Evolutionary conservation across 306 rosid genomes (phyloP), one percentile per base, ranked within the genome.

Genomic region (Dalbergia oliveri): DNA sequence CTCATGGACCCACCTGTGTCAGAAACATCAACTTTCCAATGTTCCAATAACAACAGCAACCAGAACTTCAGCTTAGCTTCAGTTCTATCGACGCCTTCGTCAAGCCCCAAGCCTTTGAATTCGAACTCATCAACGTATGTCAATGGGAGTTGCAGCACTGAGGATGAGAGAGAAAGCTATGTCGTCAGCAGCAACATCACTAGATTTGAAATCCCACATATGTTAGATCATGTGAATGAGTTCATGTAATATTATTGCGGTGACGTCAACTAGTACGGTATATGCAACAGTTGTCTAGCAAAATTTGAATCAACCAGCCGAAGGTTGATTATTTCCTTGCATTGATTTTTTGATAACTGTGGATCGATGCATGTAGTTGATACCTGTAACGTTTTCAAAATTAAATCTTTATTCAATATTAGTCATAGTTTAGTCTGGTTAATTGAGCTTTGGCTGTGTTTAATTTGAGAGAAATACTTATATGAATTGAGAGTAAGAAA

Each of bases 131-230:
- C 92, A 0, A 85, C 92, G 1, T 75, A 79, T 53, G 43, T 88
- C 60, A 84, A 82, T 60, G 81, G 87, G 43, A 70, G 8, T 82
- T 58, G 72, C 83, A 63, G 72, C 41, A 82, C 82, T 0, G 97
- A 92, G 79, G 97, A 92, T 39, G 98, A 94, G 82, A 90, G 88
- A 54, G 97, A 91, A 51, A 89, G 94, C 88, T 87, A 92, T 54
- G 89, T 90, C 57, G 88, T 90, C 60, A 91, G 97, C 77, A 92
- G 89, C 79, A 86, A 86, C 81, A 68, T 9, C 58, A 53, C 80
- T 77, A 81, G 78, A 83, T 89, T 87, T 82, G 90, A 89, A 71
- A 73, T 89, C 72, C 72, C 85, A 12, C 80, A 89, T 59, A 37
- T 89, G 13, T 80, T 86, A 47, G 86, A 26, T 26, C 31, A 78